Percentiles rank a stretch among this genome's conserved stretches.
Evolutionary conservation across 2,329 filamentous ascomycete species (phyloP).

Genomic region (Claviceps monticola): DNA sequence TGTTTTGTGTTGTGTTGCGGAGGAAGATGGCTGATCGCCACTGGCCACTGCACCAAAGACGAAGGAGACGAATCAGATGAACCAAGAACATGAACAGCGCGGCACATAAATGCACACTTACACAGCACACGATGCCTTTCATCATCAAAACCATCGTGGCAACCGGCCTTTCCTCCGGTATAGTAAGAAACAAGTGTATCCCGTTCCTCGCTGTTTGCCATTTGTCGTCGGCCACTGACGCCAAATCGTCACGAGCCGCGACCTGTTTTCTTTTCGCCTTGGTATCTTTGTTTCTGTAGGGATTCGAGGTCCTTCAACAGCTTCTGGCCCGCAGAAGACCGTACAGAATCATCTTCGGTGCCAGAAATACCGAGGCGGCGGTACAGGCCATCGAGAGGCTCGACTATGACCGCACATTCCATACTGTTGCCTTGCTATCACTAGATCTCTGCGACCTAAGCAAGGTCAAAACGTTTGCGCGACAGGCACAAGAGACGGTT

Average conservation of each 20-base stretch:
- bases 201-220: too few relatives aligned
- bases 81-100: too few relatives aligned
- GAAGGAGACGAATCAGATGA: too few relatives aligned
- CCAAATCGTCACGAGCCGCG: too few relatives aligned
- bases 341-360: constrained; percentile 35
- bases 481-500: constrained; percentile 26
- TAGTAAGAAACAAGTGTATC: constrained; percentile 24
- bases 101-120: too few relatives aligned
- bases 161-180: constrained; percentile 34
- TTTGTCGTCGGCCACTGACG: too few relatives aligned
- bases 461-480: constrained; percentile 32
- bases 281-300: constrained; percentile 19
- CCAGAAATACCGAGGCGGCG: constrained; percentile 27
- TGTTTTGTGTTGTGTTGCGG: too few relatives aligned
- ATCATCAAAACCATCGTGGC: constrained; percentile 24
- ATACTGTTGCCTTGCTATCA: constrained; percentile 30
- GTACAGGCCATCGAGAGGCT: constrained; percentile 28
- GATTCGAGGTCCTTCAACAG: constrained; percentile 38
- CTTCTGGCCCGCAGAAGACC: constrained; percentile 30
- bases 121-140: too few relatives aligned
- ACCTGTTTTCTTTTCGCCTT: background rate
- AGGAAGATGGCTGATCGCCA: too few relatives aligned
- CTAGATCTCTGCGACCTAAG: constrained; percentile 33
- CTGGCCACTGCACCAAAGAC: too few relatives aligned
- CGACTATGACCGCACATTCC: constrained; percentile 24